Conservation (phyloP, 129 eudicot genomes). For the Kitagawia praeruptora region DNA sequence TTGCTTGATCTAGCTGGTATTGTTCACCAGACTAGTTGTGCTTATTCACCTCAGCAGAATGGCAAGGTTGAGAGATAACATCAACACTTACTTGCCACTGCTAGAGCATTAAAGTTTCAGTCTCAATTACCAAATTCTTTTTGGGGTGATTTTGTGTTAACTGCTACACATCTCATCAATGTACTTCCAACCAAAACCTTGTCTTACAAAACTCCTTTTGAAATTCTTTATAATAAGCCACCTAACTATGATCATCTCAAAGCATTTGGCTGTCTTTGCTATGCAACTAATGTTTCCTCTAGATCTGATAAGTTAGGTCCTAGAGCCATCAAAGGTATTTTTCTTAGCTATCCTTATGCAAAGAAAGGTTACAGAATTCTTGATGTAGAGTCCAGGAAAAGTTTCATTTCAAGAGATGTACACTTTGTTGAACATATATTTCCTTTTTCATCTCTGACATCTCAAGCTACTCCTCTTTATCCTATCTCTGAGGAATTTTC, state of each 20-base stretch:
- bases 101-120: not conserved
- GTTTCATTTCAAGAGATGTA: not conserved
- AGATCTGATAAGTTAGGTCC: not conserved
- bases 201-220: not conserved
- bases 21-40: not conserved
- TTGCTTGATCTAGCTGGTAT: not conserved
- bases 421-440: not conserved
- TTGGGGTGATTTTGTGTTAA: not conserved
- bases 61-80: not conserved
- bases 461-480: too few relatives aligned
- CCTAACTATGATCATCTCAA: not conserved
- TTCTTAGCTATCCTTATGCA: not conserved
- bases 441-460: not conserved
- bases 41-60: not conserved
- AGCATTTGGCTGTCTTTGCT: not conserved
- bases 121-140: not conserved
- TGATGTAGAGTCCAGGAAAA: not conserved
- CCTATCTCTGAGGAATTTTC: too few relatives aligned
- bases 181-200: not conserved
- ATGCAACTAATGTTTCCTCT: not conserved
- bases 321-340: not conserved
- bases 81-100: not conserved
- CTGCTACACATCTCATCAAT: not conserved
- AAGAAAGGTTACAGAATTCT: not conserved
- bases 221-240: not conserved